Evolutionary conservation across 202 grass and related monocot genomes (phyloP).

Genomic region (Schoenoplectus triqueter): DNA sequence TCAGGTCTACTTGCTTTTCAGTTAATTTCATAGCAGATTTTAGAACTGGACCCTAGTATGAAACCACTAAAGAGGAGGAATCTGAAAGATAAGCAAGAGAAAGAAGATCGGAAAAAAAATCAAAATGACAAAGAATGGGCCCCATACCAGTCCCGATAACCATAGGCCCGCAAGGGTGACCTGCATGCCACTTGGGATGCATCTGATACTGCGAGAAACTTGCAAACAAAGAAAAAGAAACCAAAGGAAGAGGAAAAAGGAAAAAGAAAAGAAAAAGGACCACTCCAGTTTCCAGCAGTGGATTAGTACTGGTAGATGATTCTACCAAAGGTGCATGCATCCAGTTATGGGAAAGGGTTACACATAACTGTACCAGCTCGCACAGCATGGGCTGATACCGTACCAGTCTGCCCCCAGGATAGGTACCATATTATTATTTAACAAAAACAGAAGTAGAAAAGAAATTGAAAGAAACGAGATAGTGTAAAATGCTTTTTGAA

Average conservation of each 20-base stretch:
- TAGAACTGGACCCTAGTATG: neutral
- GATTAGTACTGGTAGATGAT: neutral
- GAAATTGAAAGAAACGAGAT: neutral
- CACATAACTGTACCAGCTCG: neutral
- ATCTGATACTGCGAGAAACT: neutral
- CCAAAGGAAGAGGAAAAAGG: neutral
- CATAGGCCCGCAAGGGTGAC: neutral
- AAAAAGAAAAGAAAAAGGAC: neutral
- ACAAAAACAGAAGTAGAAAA: conserved; percentile 7
- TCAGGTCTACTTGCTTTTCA: neutral
- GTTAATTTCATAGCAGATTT: conserved; percentile 26
- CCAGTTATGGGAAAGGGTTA: neutral
- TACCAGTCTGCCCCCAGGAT: neutral
- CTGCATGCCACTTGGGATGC: neutral
- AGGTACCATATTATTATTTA: conserved; percentile 8
- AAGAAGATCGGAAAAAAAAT: neutral
- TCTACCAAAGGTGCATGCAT: neutral
- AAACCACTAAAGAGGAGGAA: conserved; percentile 2
- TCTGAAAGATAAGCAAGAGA: neutral
- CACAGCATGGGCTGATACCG: neutral
- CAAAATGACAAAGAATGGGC: neutral
- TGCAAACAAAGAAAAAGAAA: neutral
- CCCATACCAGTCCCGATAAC: neutral
- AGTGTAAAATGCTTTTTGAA: neutral
- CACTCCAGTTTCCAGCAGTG: neutral